These are phyloP conservation scores for Pestalotiopsis fici DNA, from an alignment of 2,329 filamentous ascomycete genomes.

Conservation along the genomic window DNA sequence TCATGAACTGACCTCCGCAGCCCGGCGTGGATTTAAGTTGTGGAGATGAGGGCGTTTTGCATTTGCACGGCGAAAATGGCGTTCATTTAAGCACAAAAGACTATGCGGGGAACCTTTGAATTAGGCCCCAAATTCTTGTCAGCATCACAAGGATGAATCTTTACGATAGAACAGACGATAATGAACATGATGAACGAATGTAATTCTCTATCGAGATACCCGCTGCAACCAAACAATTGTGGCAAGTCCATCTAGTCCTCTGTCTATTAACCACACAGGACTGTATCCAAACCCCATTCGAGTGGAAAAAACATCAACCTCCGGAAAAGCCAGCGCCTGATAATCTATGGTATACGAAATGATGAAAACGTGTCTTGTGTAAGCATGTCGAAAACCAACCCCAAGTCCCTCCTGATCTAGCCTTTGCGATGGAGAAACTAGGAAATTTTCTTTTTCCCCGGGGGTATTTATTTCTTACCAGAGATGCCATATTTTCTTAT, in stretches of 20 bases:
- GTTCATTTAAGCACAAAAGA: slow-evolving; percentile 16
- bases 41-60: slow-evolving; percentile 14
- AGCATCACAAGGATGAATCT: neutral
- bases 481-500: too few species aligned
- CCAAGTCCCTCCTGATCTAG: too few species aligned
- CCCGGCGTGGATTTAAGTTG: neutral
- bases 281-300: neutral
- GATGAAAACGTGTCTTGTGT: neutral
- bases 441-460: neutral
- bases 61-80: slow-evolving; percentile 34
- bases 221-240: too few species aligned
- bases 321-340: neutral
- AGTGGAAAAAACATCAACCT: neutral
- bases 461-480: neutral
- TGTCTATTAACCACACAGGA: neutral
- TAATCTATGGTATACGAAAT: neutral
- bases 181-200: slow-evolving; percentile 9
- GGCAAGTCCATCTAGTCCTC: neutral
- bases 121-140: neutral
- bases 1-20: neutral
- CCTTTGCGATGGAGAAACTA: too few species aligned
- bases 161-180: slow-evolving; percentile 8
- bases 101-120: neutral
- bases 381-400: neutral
- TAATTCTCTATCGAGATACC: neutral